Base-by-base conservation (phyloP, 768 basidiomycete species). In the Lyophyllum atratum region DNA sequence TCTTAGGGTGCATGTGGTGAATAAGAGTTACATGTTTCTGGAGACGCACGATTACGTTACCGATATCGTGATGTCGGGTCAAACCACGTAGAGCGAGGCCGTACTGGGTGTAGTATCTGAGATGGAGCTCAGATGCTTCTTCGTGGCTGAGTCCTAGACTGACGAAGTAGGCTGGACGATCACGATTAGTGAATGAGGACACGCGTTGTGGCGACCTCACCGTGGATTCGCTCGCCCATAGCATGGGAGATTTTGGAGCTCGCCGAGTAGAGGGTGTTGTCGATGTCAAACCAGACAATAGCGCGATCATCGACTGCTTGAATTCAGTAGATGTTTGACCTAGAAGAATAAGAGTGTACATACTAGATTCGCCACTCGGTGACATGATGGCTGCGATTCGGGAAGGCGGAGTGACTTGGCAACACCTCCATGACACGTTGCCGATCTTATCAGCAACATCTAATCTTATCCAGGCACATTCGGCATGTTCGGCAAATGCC, bases 241-340 rank as follows among this genome's bases (percentile, higher is more conserved):
- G 82, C 86, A 59, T 89, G 83, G 4, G 87, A 85, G 51, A 94
- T 90, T 69, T 80, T 85, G 19, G 85, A 77, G 63, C 81, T 86
- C 0, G 89, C 84, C 8, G 91, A 90, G 69, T 94, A 95, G 15
- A 95, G 79, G 2, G 92, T 93, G 64, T 95, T 93, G 71, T 94
- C 93, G 56, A 94, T 91, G 66, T 93, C 92, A 58, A 94, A 84
- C 83, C 86, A 93, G 49, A 92, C 78, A 48, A 92, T 72, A 59
- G 71, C 71, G 14, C 85, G 83, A 37, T 82, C 78, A 76, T 90
- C 89, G 70, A 59, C 56, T 54, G 17, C 12, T 12, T 17, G 24
- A 29, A 12, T 12, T 57, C 22, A 54, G 44, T 12, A 11, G 26
- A 45, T 21, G 26, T 50, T 25, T 25, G 26, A 5, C 24, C 10